Evolutionary conservation across 73 alveolate genomes (phyloP).

Genomic region (Uronychia setigera): DNA sequence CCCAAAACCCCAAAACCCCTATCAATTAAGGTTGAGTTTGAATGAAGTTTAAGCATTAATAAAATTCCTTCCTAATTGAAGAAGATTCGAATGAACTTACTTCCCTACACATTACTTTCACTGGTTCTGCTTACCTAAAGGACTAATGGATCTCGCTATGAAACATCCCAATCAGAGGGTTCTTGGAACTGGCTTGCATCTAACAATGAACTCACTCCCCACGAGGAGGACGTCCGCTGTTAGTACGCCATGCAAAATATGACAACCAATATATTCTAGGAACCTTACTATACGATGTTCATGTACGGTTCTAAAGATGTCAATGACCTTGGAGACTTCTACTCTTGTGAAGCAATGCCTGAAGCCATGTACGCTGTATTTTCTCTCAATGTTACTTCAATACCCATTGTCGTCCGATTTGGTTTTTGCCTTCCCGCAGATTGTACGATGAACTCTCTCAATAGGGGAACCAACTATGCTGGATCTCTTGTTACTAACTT

Average conservation of each 20-base stretch:
- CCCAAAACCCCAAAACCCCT: too few species aligned
- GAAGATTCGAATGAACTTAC: too few species aligned
- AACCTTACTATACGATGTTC: neutral
- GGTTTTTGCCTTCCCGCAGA: slow-evolving; percentile 30
- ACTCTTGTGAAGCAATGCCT: slow-evolving; percentile 4
- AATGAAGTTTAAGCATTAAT: too few species aligned
- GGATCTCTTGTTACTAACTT: neutral
- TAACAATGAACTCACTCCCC: too few species aligned
- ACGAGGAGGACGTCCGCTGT: neutral
- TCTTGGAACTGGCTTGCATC: too few species aligned
- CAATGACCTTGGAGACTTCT: slow-evolving; percentile 16
- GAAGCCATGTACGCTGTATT: slow-evolving; percentile 12
- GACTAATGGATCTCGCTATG: too few species aligned
- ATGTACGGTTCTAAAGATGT: neutral
- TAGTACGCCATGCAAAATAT: neutral
- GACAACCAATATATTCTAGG: neutral
- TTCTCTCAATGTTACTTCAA: neutral
- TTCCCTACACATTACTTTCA: too few species aligned
- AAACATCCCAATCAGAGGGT: too few species aligned
- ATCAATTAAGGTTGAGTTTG: too few species aligned
- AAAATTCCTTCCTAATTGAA: too few species aligned
- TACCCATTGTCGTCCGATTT: slow-evolving; percentile 14
- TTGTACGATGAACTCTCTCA: slow-evolving; percentile 7
- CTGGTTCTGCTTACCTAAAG: too few species aligned
- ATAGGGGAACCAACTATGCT: neutral